These are phyloP conservation scores for Aegilops speltoides DNA, from an alignment of 176 grass and related monocot species.

Conservation along the genomic window DNA sequence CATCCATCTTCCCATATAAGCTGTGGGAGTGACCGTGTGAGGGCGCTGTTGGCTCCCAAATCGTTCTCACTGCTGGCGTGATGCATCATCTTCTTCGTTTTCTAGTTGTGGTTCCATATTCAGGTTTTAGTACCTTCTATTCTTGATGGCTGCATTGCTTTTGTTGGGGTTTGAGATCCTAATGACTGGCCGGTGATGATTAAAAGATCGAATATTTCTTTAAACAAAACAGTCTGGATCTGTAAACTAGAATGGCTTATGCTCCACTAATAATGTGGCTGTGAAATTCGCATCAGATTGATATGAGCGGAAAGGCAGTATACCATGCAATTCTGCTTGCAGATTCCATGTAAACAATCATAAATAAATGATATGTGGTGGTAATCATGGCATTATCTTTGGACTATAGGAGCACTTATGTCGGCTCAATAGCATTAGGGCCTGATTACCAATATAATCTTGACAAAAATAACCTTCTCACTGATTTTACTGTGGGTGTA, in stretches of 20 bases:
- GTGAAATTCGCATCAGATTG: not conserved
- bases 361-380: not conserved
- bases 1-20: not conserved
- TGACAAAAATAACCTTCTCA: not conserved
- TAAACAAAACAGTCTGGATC: not conserved
- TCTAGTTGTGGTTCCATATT: not conserved
- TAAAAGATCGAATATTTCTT: not conserved
- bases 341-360: not conserved
- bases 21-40: not conserved
- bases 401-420: not conserved
- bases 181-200: not conserved
- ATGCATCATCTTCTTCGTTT: not conserved
- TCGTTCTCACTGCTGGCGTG: not conserved
- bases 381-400: constrained; percentile 11
- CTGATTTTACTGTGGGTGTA: not conserved
- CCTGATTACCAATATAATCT: not conserved
- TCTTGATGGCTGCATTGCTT: not conserved
- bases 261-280: not conserved
- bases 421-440: not conserved
- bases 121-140: not conserved
- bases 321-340: not conserved
- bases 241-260: constrained; percentile 1
- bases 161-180: not conserved
- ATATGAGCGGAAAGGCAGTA: not conserved
- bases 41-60: not conserved